These are phyloP conservation scores for Populus davidiana DNA, from an alignment of 345 rosid genomes.

Conservation along the genomic window DNA sequence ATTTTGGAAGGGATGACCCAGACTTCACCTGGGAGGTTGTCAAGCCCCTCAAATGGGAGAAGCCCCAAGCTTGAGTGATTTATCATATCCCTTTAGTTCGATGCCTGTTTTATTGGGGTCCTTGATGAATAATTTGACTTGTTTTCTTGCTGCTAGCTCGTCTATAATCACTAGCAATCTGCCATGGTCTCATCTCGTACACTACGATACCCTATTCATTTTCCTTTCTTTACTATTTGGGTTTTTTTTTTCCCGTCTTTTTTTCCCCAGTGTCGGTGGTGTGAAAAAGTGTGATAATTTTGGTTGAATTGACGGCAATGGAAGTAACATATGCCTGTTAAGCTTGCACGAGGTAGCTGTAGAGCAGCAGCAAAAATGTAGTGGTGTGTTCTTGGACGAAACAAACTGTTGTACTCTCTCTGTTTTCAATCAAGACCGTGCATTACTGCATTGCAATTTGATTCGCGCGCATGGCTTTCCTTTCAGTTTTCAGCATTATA, in stretches of 20 bases:
- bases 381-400: background rate
- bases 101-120: conserved; percentile 6
- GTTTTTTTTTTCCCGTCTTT: background rate
- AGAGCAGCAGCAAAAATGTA: conserved; percentile 12
- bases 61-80: conserved; percentile 28
- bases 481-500: background rate
- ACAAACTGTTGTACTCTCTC: background rate
- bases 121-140: conserved; percentile 28
- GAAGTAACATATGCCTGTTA: background rate
- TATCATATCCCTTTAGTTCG: background rate
- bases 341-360: background rate
- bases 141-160: conserved; percentile 20
- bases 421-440: background rate
- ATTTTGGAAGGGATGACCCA: conserved; percentile 52
- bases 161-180: conserved; percentile 1
- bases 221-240: background rate
- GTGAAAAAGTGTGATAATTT: conserved; percentile 24
- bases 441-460: background rate
- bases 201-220: conserved; percentile 15
- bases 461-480: background rate
- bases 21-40: conserved; percentile 60
- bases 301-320: conserved; percentile 20
- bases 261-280: conserved; percentile 1
- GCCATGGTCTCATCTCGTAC: conserved; percentile 8
- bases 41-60: conserved; percentile 43